phyloP scores from a whole-genome alignment of 129 eudicot genomes.

The Flaveria robusta region DNA sequence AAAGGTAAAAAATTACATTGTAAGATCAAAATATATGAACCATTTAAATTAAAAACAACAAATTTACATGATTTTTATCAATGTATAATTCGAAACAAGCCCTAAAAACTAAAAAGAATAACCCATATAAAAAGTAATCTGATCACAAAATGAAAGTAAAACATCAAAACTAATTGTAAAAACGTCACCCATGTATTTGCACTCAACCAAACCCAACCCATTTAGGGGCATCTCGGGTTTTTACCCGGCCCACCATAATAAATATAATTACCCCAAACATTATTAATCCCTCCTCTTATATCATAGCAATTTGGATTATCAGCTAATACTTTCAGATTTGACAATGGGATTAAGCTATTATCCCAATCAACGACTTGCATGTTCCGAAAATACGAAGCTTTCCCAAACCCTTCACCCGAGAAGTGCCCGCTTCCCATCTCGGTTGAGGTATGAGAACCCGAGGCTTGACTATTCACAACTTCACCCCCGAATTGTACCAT shows the following conservation, averaged over 20 bases:
- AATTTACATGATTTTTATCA: constrained; percentile 33
- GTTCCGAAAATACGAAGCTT: constrained; percentile 80
- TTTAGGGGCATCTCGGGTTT: constrained; percentile 67
- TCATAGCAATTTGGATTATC: constrained; percentile 92
- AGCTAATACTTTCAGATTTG: constrained; percentile 63
- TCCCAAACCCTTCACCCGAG: constrained; percentile 81
- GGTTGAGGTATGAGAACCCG: constrained; percentile 72
- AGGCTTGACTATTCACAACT: constrained; percentile 56
- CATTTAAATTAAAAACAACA: constrained; percentile 32
- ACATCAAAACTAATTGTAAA: constrained; percentile 22
- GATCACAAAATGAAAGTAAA: constrained; percentile 20
- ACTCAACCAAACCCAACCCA: constrained; percentile 10
- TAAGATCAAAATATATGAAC: constrained; percentile 21
- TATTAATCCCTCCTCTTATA: constrained; percentile 73
- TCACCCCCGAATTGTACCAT: constrained; percentile 97
- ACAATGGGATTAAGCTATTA: constrained; percentile 65
- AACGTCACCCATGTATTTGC: constrained; percentile 31
- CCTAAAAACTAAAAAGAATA: constrained; percentile 32
- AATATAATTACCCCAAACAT: constrained; percentile 91
- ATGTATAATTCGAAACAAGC: constrained; percentile 28
- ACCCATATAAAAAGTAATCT: constrained; percentile 21
- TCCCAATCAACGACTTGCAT: constrained; percentile 92
- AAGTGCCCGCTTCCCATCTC: constrained; percentile 99
- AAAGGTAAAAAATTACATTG: background rate
- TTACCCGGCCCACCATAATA: constrained; percentile 95